Evolutionary conservation across 2,329 filamentous ascomycete genomes (phyloP).

Genomic region (Diaporthe amygdali): DNA sequence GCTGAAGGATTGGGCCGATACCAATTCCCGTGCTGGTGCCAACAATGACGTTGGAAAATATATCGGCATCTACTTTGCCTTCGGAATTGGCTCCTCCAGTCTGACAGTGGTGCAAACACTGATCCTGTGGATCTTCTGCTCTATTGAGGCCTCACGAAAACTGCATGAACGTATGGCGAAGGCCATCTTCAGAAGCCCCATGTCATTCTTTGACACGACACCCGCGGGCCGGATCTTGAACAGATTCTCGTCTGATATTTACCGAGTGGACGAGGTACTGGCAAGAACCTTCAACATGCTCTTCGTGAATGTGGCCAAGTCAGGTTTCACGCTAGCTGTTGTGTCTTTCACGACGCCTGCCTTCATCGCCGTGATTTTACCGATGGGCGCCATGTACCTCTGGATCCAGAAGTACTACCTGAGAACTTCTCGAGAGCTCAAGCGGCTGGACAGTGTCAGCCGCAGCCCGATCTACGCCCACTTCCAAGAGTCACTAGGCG

Average conservation of each 20-base stretch:
- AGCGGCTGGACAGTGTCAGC: slow-evolving; percentile 92
- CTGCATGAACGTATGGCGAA: slow-evolving; percentile 97
- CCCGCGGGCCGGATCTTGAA: slow-evolving; percentile 96
- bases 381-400: slow-evolving; percentile 80
- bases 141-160: slow-evolving; percentile 97
- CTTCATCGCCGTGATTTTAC: slow-evolving; percentile 82
- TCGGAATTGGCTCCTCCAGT: slow-evolving; percentile 84
- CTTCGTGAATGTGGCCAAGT: slow-evolving; percentile 76
- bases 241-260: slow-evolving; percentile 88
- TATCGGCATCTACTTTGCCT: slow-evolving; percentile 93
- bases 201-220: slow-evolving; percentile 99
- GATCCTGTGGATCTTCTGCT: slow-evolving; percentile 99
- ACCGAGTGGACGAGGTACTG: slow-evolving; percentile 88
- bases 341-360: slow-evolving; percentile 82
- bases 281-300: slow-evolving; percentile 98
- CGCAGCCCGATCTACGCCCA: slow-evolving; percentile 97
- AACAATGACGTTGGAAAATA: slow-evolving; percentile 87
- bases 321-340: slow-evolving; percentile 83
- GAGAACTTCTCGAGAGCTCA: slow-evolving; percentile 92
- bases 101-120: slow-evolving; percentile 91
- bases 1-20: slow-evolving; percentile 92
- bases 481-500: slow-evolving; percentile 95
- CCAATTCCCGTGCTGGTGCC: slow-evolving; percentile 68
- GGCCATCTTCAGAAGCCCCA: slow-evolving; percentile 95
- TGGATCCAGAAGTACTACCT: slow-evolving; percentile 98